Evolutionary conservation across 2,329 filamentous ascomycete genomes (phyloP), one percentile per base, ranked within the genome.

Genomic region (Sarocladium strictum): DNA sequence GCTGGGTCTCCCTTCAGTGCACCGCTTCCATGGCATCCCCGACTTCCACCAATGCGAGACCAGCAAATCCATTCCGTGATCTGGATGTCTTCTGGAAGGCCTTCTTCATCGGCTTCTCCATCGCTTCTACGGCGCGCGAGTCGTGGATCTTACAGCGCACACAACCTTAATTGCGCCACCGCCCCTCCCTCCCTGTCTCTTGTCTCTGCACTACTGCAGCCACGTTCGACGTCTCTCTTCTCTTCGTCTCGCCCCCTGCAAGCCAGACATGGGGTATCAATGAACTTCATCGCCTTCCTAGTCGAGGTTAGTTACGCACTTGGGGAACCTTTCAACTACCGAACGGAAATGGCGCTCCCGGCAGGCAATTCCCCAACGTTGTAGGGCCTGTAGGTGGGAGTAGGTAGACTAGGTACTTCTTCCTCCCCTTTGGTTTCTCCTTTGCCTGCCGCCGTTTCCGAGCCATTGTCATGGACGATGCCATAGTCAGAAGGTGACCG

Each of bases 31-130:
- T 17, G 10, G 17, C 9, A 19, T 15, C 10, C 4, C 23, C 5
- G 21, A 15, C 3, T 27, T 15, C 43, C 43, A 47, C 43, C 43
- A 47, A 47, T 47, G 14, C 43, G 3, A 29, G 24, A 3, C 17
- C 35, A 38, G 43, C 23, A n/a, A n/a, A n/a, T n/a, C n/a, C n/a
- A n/a, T n/a, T n/a, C n/a, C n/a, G n/a, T n/a, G n/a, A n/a, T n/a
- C 43, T 47, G 29, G 24, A 47, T 21, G 17, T 47, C 23, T 47
- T 47, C 43, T 47, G 43, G 43, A 47, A 47, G 24, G 24, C 43
- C 7, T 21, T n/a, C n/a, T 7, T 38, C 6, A 6, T 17, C 40
- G 17, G 40, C 9, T 43, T 21, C 17, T 9, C 7, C 12, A 15
- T 43, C 21, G 6, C 17, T 23, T 23, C 17, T 23, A 3, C 24